These are phyloP conservation scores for Yamadazyma atmosphaerica DNA, from an alignment of 1,139 yeast genomes.

Conservation along the genomic window DNA sequence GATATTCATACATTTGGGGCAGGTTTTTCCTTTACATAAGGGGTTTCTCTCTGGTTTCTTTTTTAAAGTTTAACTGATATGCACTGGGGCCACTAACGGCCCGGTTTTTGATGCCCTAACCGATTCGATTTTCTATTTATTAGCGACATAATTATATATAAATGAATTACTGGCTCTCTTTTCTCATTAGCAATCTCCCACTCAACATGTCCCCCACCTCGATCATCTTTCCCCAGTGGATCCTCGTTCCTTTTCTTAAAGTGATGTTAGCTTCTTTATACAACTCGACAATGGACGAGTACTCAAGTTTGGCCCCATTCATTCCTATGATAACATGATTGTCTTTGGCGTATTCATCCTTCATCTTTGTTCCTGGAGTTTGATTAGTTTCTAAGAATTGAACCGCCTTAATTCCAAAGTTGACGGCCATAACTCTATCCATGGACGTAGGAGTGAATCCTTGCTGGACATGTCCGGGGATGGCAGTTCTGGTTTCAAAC, in stretches of 20 bases:
- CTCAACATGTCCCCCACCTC: constrained; percentile 67
- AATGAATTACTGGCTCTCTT: constrained; percentile 14
- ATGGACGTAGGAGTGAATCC: constrained; percentile 79
- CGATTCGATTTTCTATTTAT: neutral
- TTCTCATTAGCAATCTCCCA: constrained; percentile 57
- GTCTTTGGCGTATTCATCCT: constrained; percentile 11
- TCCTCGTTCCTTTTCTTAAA: constrained; percentile 63
- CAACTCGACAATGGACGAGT: constrained; percentile 53
- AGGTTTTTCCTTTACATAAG: too few relatives aligned
- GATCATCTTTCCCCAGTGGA: constrained; percentile 68
- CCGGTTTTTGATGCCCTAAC: too few relatives aligned
- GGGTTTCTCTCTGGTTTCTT: too few relatives aligned
- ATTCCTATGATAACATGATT: constrained; percentile 67
- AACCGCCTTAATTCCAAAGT: constrained; percentile 69
- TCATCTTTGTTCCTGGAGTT: neutral
- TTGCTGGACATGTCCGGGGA: constrained; percentile 95
- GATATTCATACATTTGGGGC: too few relatives aligned
- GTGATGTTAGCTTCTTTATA: constrained; percentile 62
- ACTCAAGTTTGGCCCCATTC: constrained; percentile 61
- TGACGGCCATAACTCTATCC: constrained; percentile 71
- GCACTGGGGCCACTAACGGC: too few relatives aligned
- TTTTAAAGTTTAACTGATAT: too few relatives aligned
- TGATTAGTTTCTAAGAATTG: constrained; percentile 60
- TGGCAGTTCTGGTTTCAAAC: constrained; percentile 92
- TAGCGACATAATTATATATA: neutral